Percentiles rank a stretch among this genome's conserved stretches.
Evolutionary conservation across 78 protist species (phyloP).

Genomic region (slime mould (Dictyostelium discoideum)): DNA sequence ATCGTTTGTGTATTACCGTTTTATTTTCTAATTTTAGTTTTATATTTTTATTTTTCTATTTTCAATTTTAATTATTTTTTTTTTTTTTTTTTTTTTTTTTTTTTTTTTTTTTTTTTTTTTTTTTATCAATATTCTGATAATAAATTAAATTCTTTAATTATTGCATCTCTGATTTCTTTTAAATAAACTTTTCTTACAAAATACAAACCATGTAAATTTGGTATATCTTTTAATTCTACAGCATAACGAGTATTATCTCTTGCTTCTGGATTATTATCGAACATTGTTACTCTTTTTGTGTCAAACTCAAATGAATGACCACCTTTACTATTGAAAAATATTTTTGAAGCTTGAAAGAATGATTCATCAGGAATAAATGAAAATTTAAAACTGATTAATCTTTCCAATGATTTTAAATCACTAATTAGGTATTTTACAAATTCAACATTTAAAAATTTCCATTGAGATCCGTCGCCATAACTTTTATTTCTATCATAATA

Average conservation of each 20-base stretch:
- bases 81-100: not conserved
- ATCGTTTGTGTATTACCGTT: too few species aligned
- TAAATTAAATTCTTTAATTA: not conserved
- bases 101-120: not conserved
- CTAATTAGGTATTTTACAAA: conserved; percentile 13
- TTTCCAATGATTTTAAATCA: conserved; percentile 13
- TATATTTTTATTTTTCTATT: too few species aligned
- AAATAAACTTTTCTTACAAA: conserved; percentile 22
- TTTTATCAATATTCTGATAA: not conserved
- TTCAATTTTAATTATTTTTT: too few species aligned
- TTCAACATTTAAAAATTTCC: not conserved
- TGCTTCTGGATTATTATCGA: not conserved
- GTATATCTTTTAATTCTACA: not conserved
- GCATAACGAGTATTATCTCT: not conserved
- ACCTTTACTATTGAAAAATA: not conserved
- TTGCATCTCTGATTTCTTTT: conserved; percentile 17
- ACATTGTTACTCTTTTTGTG: not conserved
- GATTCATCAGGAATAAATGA: conserved; percentile 23
- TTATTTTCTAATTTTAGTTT: too few species aligned
- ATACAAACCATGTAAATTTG: not conserved
- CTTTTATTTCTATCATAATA: not conserved
- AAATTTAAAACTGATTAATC: conserved; percentile 6
- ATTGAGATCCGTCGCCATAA: conserved; percentile 13
- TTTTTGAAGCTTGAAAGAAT: conserved; percentile 1
- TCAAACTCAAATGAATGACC: not conserved